Conservation (phyloP, 257 asterid genomes). For the Petunia axillaris region DNA sequence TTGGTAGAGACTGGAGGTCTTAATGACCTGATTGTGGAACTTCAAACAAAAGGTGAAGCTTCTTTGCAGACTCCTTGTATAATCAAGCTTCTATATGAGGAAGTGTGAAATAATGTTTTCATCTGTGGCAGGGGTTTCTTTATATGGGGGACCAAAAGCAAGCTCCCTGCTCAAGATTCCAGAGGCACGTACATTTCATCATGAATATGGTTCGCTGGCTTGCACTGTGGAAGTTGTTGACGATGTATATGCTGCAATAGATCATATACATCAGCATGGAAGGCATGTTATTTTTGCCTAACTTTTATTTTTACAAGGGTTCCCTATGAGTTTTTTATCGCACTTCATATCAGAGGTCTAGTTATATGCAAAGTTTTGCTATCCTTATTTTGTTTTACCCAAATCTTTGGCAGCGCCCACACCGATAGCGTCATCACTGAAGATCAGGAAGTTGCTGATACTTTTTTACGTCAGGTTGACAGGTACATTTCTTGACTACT, state of each 20-base stretch:
- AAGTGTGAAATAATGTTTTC: constrained; percentile 1
- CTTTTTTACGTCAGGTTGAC: constrained; percentile 68
- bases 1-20: constrained; percentile 48
- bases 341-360: constrained; percentile 6
- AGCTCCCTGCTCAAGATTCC: constrained; percentile 71
- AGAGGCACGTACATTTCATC: constrained; percentile 76
- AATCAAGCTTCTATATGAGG: constrained; percentile 15
- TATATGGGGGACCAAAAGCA: constrained; percentile 86
- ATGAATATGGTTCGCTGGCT: constrained; percentile 90
- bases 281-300: constrained; percentile 55
- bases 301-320: neutral
- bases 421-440: constrained; percentile 87
- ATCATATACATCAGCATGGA: constrained; percentile 86
- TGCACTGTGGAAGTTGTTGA: constrained; percentile 93
- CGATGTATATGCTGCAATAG: constrained; percentile 90
- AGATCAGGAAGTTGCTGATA: constrained; percentile 72
- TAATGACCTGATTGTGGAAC: constrained; percentile 63
- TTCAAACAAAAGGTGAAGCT: constrained; percentile 56
- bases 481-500: constrained; percentile 38
- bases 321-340: neutral
- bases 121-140: constrained; percentile 62
- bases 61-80: constrained; percentile 19
- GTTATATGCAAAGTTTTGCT: constrained; percentile 8
- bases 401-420: constrained; percentile 65
- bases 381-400: constrained; percentile 18